These are phyloP conservation scores for Suhomyces maxii DNA, from an alignment of 1,139 yeast species.

Conservation along the genomic window DNA sequence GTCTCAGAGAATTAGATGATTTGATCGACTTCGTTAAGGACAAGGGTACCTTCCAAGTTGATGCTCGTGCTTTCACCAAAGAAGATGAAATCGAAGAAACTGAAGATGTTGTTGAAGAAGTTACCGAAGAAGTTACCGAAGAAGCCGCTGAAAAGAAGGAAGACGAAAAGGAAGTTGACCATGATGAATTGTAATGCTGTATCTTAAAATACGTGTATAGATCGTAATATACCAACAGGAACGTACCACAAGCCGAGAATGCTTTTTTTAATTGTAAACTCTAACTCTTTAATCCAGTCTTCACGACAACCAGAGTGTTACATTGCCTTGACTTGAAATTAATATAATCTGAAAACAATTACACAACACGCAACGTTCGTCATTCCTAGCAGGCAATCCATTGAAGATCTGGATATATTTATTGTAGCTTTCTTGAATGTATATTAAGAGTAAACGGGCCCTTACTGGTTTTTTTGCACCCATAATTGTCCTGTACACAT, in stretches of 20 bases:
- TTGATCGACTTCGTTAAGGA: slow-evolving; percentile 70
- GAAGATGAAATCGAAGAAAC: slow-evolving; percentile 24
- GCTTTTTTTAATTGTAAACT: too few relatives aligned
- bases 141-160: slow-evolving; percentile 16
- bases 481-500: too few relatives aligned
- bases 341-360: too few relatives aligned
- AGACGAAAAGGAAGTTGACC: slow-evolving; percentile 22
- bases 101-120: slow-evolving; percentile 17
- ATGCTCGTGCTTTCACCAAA: slow-evolving; percentile 41
- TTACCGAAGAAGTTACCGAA: slow-evolving; percentile 8
- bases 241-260: too few relatives aligned
- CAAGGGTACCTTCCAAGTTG: slow-evolving; percentile 59
- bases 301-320: too few relatives aligned
- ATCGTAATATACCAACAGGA: neutral
- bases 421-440: too few relatives aligned
- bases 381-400: too few relatives aligned
- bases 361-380: too few relatives aligned
- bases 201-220: slow-evolving; percentile 4
- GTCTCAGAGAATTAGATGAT: slow-evolving; percentile 73
- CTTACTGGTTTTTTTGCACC: too few relatives aligned
- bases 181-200: slow-evolving; percentile 39
- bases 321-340: neutral
- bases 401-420: too few relatives aligned
- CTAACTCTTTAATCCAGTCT: too few relatives aligned
- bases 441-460: too few relatives aligned